Conservation (phyloP, 805 yeast genomes). For the Wickerhamomyces chambardii region DNA sequence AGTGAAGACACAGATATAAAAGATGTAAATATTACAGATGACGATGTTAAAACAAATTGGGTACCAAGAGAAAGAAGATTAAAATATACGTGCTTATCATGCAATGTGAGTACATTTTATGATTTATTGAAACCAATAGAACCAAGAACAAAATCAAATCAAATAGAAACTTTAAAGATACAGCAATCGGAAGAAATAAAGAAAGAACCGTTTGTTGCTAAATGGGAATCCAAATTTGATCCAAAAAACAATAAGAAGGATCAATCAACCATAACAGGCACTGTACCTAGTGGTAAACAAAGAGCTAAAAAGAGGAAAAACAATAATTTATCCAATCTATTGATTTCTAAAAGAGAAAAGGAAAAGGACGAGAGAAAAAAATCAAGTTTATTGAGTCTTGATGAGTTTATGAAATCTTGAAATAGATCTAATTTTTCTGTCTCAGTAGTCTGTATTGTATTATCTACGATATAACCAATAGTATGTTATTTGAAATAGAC, state of each 20-base stretch:
- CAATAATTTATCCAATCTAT: conserved; percentile 30
- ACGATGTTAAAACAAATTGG: conserved; percentile 1
- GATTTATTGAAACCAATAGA: conserved; percentile 6
- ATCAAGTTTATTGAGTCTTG: conserved; percentile 31
- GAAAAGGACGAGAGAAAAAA: conserved; percentile 21
- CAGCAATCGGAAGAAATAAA: neutral
- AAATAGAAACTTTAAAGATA: neutral
- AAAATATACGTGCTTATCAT: conserved; percentile 18
- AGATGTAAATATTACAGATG: too few relatives aligned
- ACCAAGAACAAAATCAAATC: neutral
- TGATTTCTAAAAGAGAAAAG: conserved; percentile 31
- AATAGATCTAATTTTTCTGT: too few relatives aligned
- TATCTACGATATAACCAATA: too few relatives aligned
- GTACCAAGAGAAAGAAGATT: conserved; percentile 11
- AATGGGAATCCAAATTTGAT: conserved; percentile 10
- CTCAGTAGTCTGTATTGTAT: too few relatives aligned
- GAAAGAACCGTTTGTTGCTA: conserved; percentile 14
- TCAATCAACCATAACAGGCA: neutral
- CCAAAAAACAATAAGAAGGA: conserved; percentile 1
- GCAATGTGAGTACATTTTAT: conserved; percentile 12
- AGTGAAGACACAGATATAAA: too few relatives aligned
- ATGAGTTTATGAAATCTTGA: conserved; percentile 35
- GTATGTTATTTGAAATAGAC: too few relatives aligned
- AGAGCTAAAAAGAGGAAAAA: conserved; percentile 38
- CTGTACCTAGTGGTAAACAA: conserved; percentile 21